Evolutionary conservation across 1,284 basidiomycete genomes (phyloP), one percentile per base, ranked within the genome.

Genomic region (Cryptococcus sp.): DNA sequence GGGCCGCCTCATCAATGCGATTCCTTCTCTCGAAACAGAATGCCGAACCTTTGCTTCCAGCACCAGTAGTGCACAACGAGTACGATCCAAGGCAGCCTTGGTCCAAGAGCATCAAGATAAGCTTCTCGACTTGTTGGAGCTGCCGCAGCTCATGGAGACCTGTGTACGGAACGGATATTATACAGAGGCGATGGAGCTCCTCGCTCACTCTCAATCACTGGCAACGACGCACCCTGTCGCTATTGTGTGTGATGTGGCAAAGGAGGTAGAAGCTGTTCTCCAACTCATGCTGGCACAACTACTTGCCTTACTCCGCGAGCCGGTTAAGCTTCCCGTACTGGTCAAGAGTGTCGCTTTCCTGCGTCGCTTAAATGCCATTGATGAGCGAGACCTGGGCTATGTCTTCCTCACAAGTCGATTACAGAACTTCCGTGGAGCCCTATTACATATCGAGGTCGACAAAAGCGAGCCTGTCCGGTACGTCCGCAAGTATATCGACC

Each of bases 81-180:
- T 88, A 50, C 83, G 93, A 22, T 82, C 84, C 54, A 87, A 87
- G 64, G 89, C 91, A 0, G 83, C 85, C 19, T 82, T 89, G 52
- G 89, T 96, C 13, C 85, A 91, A 59, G 91, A 94, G 66, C 89
- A 94, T 68, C 88, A 92, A 73, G 91, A 93, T 72, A 92, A 92
- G 75, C 85, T 97, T 55, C 84, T 89, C 64, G 93, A 96, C 73
- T 80, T 96, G 35, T 85, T 97, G 60, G 92, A 95, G 67, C 85
- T 95, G 50, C 93, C 93, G 5, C 81, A 89, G 50, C 83, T 97
- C 25, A 89, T 95, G 67, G 90, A 94, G 70, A 91, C 92, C 0
- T 96, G 92, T 68, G 88, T 95, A 15, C 84, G 91, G 23, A 93
- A 92, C 69, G 91, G 91, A 7, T 89, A 91, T 77, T 95, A 93